Evolutionary conservation across 345 rosid species (phyloP), one percentile per base, ranked within the genome.

Genomic region (Leavenworthia alabamica): DNA sequence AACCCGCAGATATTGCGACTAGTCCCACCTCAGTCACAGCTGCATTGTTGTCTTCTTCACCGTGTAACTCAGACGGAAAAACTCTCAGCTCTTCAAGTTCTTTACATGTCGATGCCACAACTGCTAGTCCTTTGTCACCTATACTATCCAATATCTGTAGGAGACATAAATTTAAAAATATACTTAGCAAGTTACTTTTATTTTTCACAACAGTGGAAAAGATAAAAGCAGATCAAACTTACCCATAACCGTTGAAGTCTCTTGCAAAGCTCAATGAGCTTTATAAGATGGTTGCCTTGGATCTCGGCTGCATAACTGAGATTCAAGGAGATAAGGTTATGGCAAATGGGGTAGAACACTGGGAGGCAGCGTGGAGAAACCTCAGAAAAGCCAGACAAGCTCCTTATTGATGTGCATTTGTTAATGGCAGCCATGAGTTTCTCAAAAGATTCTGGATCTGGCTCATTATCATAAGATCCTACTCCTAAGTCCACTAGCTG

Each of bases 161-260:
- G 59, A 29, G 11, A 4, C 33, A 37, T 10, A 6, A 62, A 20
- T 20, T 20, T 20, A 1, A 1, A 20, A 20, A 20, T 20, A 20
- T 1, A 20, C 1, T 48, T 27, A 28, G 33, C 48, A 19, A 66
- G 66, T 46, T 44, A 16, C 37, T 24, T 35, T 44, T 20, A 20
- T 20, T 20, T n/a, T 48, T 13, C 15, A 32, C 26, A 19, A 44
- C 1, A 16, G 6, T 6, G 35, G 33, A 43, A 39, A 52, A 37
- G 59, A 7, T 24, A 56, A 7, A 49, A 17, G 0, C 7, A 39
- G 24, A 49, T 27, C 15, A 63, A 54, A 28, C 81, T 7, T 75
- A 93, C 99, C 97, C 96, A 93, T 66, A 93, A 68, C 37, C 84
- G 81, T 73, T 89, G 89, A 43, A 93, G 88, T 53, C 81, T 89